Conservation (phyloP, 176 grass and related monocot genomes). For the Oryza australiensis region DNA sequence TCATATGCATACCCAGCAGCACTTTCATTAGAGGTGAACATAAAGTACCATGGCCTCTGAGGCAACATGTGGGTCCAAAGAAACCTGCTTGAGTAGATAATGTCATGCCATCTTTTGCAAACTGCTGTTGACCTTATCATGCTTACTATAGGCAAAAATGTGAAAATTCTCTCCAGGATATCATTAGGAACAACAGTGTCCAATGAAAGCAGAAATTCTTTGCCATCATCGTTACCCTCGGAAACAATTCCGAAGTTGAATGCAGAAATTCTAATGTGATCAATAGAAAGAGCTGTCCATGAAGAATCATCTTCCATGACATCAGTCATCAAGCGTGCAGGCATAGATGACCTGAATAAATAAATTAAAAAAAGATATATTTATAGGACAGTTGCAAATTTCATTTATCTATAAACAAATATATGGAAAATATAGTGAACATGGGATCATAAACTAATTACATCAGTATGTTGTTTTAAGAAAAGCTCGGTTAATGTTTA, state of each 20-base stretch:
- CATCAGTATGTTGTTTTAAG: not conserved
- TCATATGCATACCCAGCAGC: conserved; percentile 82
- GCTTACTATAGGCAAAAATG: conserved; percentile 77
- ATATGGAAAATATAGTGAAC: conserved; percentile 8
- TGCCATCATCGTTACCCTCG: conserved; percentile 27
- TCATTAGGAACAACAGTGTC: conserved; percentile 73
- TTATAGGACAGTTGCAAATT: conserved; percentile 12
- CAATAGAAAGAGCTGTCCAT: conserved; percentile 47
- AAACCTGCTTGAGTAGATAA: conserved; percentile 66
- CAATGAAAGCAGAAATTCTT: conserved; percentile 54
- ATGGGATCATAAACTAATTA: not conserved
- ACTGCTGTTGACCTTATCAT: conserved; percentile 66
- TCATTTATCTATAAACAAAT: not conserved
- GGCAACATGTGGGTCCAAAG: conserved; percentile 63
- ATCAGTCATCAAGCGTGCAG: not conserved
- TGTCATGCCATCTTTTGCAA: conserved; percentile 75
- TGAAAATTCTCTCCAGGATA: conserved; percentile 81
- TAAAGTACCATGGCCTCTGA: conserved; percentile 95
- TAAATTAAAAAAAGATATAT: conserved; percentile 25
- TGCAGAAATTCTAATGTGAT: conserved; percentile 30
- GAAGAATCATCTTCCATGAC: conserved; percentile 53
- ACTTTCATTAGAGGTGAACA: conserved; percentile 75
- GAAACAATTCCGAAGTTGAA: conserved; percentile 38
- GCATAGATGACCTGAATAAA: conserved; percentile 46
- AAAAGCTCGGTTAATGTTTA: not conserved